These are phyloP conservation scores for Cucumis hystrix DNA, from an alignment of 306 rosid genomes.

Conservation along the genomic window DNA sequence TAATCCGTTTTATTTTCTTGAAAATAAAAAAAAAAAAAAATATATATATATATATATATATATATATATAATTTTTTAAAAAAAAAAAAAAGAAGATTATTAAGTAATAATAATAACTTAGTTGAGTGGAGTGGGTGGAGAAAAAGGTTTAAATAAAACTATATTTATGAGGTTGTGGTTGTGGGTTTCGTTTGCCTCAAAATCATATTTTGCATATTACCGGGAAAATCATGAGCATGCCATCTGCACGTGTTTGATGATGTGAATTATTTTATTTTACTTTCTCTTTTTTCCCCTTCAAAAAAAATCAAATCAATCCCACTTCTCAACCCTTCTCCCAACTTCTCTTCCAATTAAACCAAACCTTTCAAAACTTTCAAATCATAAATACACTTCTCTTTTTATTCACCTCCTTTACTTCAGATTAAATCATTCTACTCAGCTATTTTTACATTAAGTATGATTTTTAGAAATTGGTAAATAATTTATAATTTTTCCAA, in stretches of 20 bases:
- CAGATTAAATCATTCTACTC: not conserved
- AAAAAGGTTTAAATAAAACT: not conserved
- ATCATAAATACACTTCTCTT: not conserved
- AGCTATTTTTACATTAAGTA: not conserved
- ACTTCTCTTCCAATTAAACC: not conserved
- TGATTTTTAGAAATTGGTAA: no score
- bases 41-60: no score
- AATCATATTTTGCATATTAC: not conserved
- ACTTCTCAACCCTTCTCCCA: no score
- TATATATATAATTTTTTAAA: no score
- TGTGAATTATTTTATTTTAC: not conserved
- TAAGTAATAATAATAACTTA: not conserved
- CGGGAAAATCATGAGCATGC: conserved; percentile 21
- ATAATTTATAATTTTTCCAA: no score
- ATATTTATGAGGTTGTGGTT: not conserved
- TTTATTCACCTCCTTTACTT: no score
- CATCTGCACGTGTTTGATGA: conserved; percentile 34
- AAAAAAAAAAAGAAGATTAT: no score
- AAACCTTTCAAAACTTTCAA: not conserved
- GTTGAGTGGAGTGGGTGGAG: not conserved
- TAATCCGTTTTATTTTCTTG: not conserved
- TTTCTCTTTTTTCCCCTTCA: not conserved
- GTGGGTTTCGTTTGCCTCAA: not conserved
- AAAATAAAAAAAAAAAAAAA: no score
- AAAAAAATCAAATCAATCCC: not conserved